Percentiles rank a stretch among this genome's conserved stretches.
Conservation (phyloP, 805 yeast species). For the Brettanomyces sp. region DNA sequence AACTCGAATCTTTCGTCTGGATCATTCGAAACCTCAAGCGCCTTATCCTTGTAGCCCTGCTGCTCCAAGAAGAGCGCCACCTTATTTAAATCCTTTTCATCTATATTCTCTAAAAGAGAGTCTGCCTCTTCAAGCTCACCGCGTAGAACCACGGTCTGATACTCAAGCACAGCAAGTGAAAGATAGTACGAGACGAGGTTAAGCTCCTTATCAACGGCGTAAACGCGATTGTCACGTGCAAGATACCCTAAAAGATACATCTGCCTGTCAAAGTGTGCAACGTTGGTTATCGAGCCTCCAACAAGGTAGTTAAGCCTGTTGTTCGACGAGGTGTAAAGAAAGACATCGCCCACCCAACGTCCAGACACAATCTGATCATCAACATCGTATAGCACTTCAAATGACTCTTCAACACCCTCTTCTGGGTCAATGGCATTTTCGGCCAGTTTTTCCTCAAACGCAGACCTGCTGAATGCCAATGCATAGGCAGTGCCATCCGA, state of each 20-base stretch:
- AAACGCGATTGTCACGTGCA: conserved; percentile 83
- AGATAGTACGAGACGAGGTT: conserved; percentile 73
- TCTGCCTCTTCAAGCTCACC: conserved; percentile 86
- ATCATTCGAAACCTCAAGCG: conserved; percentile 76
- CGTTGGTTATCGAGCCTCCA: conserved; percentile 86
- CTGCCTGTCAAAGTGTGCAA: conserved; percentile 86
- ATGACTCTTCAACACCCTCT: conserved; percentile 83
- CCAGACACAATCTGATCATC: conserved; percentile 80
- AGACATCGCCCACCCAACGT: conserved; percentile 96
- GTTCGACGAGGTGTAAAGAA: conserved; percentile 77
- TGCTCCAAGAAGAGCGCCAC: conserved; percentile 90
- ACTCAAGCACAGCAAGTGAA: conserved; percentile 81
- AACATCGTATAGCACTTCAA: conserved; percentile 76
- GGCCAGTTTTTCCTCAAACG: conserved; percentile 53
- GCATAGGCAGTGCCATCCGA: conserved; percentile 69
- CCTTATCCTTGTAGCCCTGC: conserved; percentile 80
- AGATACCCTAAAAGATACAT: conserved; percentile 83
- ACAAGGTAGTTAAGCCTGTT: conserved; percentile 90
- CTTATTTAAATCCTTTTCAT: conserved; percentile 59
- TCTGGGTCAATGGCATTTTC: conserved; percentile 56
- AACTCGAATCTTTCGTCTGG: conserved; percentile 86
- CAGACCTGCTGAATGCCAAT: conserved; percentile 60
- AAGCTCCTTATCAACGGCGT: conserved; percentile 84
- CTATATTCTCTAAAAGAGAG: conserved; percentile 51
- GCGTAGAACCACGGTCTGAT: conserved; percentile 90